Evolutionary conservation across 768 basidiomycete genomes (phyloP), one percentile per base, ranked within the genome.

Genomic region (Pleurotus pulmonarius): DNA sequence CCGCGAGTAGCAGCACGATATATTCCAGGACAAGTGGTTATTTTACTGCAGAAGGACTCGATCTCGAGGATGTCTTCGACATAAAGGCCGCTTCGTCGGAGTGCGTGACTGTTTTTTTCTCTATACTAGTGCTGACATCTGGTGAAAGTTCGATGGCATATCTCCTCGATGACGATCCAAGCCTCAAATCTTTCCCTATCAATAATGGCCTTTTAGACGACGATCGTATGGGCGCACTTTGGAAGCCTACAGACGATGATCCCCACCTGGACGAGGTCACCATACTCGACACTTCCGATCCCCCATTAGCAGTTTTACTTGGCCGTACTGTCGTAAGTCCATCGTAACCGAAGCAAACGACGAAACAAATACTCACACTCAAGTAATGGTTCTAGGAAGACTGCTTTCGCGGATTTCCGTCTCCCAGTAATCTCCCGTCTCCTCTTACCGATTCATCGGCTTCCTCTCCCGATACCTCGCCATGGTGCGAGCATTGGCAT

Each of bases 401-500:
- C 41, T 53, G 51, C 39, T 53, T 53, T 41, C 51, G 51, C 51
- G 51, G 38, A 16, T 53, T 53, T 24, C 51, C 51, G 6, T 53
- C 51, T 22, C 51, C 51, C 24, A 53, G 39, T 18, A 41, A 53
- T n/a, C 18, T 18, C 11, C 51, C 51, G 15, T 53, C 51, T 16
- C 51, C 51, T 15, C 37, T 53, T 5, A 18, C 51, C 4, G 39
- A 53, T 39, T 53, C 51, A 22, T 18, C 51, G 18, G 20, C 39
- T n/a, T 53, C 51, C n/a, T 38, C 37, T 1, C 51, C 51, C 37
- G 39, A 53, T 13, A 40, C 51, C 12, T 53, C 51, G 16, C 51
- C 51, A 18, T 53, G 51, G 51, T 53, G 51, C 39, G 51, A 53
- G 16, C 51, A 53, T 39, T 53, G 51, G 51, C 51, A 53, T 41